Conservation (phyloP, 2,329 filamentous ascomycete genomes). For the Leptoxyphium fumago region DNA sequence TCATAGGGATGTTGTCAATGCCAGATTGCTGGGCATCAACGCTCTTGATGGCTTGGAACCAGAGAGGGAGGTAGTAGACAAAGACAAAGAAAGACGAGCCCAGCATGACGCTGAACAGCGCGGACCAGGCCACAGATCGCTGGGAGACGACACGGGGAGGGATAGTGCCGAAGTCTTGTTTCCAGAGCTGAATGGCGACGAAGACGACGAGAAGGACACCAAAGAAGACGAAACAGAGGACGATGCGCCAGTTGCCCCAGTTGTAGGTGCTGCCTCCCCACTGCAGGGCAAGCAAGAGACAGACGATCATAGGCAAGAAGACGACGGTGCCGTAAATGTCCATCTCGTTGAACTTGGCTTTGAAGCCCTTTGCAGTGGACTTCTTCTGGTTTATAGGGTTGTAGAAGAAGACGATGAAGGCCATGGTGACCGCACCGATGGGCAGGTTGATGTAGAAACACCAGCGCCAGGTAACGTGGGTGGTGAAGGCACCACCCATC, state of each 20-base stretch:
- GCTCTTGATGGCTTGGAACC: constrained; percentile 37
- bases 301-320: constrained; percentile 34
- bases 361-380: constrained; percentile 20
- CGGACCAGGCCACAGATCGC: constrained; percentile 28
- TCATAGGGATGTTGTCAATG: constrained; percentile 33
- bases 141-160: constrained; percentile 32
- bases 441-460: constrained; percentile 42
- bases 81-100: constrained; percentile 31
- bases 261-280: constrained; percentile 35
- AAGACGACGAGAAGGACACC: constrained; percentile 28
- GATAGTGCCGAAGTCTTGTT: constrained; percentile 29
- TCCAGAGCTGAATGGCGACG: constrained; percentile 28
- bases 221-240: constrained; percentile 31
- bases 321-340: constrained; percentile 33
- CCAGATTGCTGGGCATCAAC: constrained; percentile 31
- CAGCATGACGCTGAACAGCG: constrained; percentile 26
- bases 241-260: constrained; percentile 31
- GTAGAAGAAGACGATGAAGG: constrained; percentile 23
- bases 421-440: constrained; percentile 29
- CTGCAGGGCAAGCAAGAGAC: constrained; percentile 34
- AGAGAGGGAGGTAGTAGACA: constrained; percentile 30
- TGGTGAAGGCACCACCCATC: constrained; percentile 24
- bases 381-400: constrained; percentile 21
- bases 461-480: constrained; percentile 32
- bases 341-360: constrained; percentile 28